Evolutionary conservation across 177 flowering plant genomes (phyloP).

Genomic region (Vitis hybrid): DNA sequence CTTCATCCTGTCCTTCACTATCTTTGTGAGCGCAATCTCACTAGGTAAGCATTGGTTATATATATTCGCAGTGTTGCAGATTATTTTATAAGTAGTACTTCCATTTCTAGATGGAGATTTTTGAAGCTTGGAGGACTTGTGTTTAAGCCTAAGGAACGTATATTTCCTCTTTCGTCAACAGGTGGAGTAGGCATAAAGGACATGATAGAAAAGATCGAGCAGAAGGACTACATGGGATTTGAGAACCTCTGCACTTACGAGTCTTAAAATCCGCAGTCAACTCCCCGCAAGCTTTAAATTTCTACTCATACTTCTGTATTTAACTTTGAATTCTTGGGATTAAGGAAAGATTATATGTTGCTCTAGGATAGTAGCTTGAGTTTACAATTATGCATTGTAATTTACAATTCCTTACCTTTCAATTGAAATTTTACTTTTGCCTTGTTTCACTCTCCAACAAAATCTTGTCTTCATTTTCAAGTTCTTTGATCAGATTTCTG

Average conservation of each 20-base stretch:
- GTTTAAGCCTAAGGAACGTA: not conserved
- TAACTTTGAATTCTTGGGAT: too few relatives aligned
- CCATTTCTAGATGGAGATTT: not conserved
- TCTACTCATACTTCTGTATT: not conserved
- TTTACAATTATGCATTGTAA: too few relatives aligned
- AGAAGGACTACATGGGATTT: conserved; percentile 40
- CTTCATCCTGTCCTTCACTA: conserved; percentile 33
- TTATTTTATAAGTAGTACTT: too few relatives aligned
- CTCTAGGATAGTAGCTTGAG: too few relatives aligned
- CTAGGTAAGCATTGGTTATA: conserved; percentile 16
- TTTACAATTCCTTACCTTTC: too few relatives aligned
- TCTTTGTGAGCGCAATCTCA: conserved; percentile 30
- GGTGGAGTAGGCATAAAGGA: conserved; percentile 40
- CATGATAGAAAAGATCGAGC: conserved; percentile 23
- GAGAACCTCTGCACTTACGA: conserved; percentile 32
- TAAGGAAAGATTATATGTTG: too few relatives aligned
- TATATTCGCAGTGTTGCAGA: too few relatives aligned
- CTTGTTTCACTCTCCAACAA: too few relatives aligned
- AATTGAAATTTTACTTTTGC: too few relatives aligned
- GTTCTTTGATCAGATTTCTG: too few relatives aligned
- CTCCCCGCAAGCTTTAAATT: not conserved
- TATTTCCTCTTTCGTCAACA: conserved; percentile 7
- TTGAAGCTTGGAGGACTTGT: too few relatives aligned
- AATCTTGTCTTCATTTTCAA: too few relatives aligned
- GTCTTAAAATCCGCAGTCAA: not conserved